Conservation (phyloP, 148 eudicot genomes). For the Camellia japonica region DNA sequence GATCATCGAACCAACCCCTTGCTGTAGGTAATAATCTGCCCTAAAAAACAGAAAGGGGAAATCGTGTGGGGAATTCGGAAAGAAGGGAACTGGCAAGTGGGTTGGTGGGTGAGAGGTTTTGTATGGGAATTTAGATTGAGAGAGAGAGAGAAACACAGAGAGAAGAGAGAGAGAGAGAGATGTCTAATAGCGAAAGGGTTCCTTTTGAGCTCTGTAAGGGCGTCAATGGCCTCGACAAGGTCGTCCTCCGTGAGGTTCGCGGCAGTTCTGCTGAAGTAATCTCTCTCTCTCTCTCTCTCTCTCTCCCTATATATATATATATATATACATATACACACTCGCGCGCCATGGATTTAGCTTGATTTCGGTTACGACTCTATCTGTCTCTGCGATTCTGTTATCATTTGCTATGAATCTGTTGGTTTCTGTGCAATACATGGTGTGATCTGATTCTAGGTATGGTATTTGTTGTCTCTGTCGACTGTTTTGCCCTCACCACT, state of each 20-base stretch:
- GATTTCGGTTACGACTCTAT: background rate
- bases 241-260: slow-evolving; percentile 71
- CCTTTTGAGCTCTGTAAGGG: slow-evolving; percentile 54
- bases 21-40: too few relatives aligned
- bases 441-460: slow-evolving; percentile 8
- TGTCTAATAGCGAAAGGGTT: slow-evolving; percentile 45
- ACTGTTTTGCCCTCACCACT: background rate
- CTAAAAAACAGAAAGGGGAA: background rate
- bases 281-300: slow-evolving; percentile 5
- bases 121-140: background rate
- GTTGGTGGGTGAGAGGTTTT: background rate
- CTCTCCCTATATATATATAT: background rate
- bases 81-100: too few relatives aligned
- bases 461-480: background rate
- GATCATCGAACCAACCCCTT: too few relatives aligned
- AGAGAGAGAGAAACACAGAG: background rate
- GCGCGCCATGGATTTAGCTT: background rate
- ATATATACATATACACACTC: too few relatives aligned
- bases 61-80: background rate
- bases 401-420: slow-evolving; percentile 4
- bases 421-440: background rate
- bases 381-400: background rate
- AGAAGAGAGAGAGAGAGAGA: slow-evolving; percentile 23
- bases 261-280: slow-evolving; percentile 80
- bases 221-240: slow-evolving; percentile 70